Evolutionary conservation across 73 alveolate species (phyloP), one percentile per base, ranked within the genome.

Genomic region (Paramecium tetraurelia): DNA sequence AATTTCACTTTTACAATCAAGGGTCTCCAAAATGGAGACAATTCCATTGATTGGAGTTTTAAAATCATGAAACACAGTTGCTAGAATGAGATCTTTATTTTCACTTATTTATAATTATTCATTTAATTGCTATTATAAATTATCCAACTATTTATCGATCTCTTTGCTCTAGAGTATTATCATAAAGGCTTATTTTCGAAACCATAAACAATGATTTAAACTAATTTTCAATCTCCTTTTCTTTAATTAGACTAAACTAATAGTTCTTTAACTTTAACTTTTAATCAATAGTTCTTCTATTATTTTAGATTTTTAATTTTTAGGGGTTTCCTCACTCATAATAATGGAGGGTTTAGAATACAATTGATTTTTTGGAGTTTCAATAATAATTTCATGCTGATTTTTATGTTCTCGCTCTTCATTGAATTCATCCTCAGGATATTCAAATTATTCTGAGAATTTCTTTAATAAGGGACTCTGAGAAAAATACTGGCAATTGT

Each of bases 31-130:
- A 21, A 88, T 69, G 7, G 72, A 27, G 3, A 88, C 86, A 16
- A 88, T 88, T 5, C 93, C 93, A 88, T 88, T 69, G 7, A 88
- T 76, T 24, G 93, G 93, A 21, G 93, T 88, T 69, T 88, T 88
- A 43, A 88, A 59, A 70, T 88, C 86, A 70, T 88, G 93, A 69
- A 80, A 69, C 16, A 88, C 86, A 20, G 89, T 69, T 11, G 93
- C 85, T 4, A 88, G 59, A 3, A 88, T 63, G 21, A 53, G 43
- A 63, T 88, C 86, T 46, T 88, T 88, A 27, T 69, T 59, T 21
- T 50, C 63, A 43, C 44, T 76, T 24, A 86, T 59, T 86, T 86
- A 71, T 58, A 33, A 35, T 57, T 58, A 40, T 27, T 76, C 50
- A 12, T 58, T 58, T 20, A 86, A 21, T 86, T 70, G 27, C 36